These are phyloP conservation scores for Rhodocollybia butyracea DNA, from an alignment of 768 basidiomycete genomes.

Conservation along the genomic window DNA sequence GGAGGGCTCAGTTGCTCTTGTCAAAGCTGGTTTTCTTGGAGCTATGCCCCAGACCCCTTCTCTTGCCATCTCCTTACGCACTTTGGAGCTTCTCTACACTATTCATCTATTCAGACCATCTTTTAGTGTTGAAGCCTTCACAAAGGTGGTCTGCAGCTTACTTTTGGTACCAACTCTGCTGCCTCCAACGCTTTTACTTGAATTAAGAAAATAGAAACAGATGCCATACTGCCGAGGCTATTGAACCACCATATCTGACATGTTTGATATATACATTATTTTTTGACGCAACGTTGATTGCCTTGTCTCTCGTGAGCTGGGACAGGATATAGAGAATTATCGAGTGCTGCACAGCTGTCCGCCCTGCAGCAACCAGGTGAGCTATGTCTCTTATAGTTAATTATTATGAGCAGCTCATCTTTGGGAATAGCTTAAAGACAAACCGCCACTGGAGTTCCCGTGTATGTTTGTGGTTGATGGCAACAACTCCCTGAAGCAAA, in stretches of 20 bases:
- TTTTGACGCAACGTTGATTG: conserved; percentile 13
- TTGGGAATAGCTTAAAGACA: background rate
- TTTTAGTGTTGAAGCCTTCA: conserved; percentile 5
- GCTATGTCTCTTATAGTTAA: conserved; percentile 15
- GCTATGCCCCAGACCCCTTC: conserved; percentile 14
- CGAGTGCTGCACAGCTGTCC: conserved; percentile 15
- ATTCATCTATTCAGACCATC: conserved; percentile 13
- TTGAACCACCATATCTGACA: conserved; percentile 18
- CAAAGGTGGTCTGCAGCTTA: conserved; percentile 4
- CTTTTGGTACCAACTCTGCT: background rate
- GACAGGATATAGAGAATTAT: conserved; percentile 18
- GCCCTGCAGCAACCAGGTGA: conserved; percentile 12
- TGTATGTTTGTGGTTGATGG: conserved; percentile 27
- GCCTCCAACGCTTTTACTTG: conserved; percentile 6
- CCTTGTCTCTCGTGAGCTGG: conserved; percentile 6
- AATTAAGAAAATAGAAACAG: conserved; percentile 15
- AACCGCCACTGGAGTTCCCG: conserved; percentile 14
- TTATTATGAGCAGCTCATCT: background rate
- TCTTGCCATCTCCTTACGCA: conserved; percentile 19
- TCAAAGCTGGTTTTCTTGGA: conserved; percentile 5
- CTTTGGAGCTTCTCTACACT: conserved; percentile 18
- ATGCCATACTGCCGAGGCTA: conserved; percentile 16
- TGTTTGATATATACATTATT: conserved; percentile 25
- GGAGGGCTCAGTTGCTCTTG: conserved; percentile 3
- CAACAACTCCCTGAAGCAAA: conserved; percentile 20